phyloP scores from a whole-genome alignment of 2,329 filamentous ascomycete species.

The Pseudocercospora eumusae region DNA sequence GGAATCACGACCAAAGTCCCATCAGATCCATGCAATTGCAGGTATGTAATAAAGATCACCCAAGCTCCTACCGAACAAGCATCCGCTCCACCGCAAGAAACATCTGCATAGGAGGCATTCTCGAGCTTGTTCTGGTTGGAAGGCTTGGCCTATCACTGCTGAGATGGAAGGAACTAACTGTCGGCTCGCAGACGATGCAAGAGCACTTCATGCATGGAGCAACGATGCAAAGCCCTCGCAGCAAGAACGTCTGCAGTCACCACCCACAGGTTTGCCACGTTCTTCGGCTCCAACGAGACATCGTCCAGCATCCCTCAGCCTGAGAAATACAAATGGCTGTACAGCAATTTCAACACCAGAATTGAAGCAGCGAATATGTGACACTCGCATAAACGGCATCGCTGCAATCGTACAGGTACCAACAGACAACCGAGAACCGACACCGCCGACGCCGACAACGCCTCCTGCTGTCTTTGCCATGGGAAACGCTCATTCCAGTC shows the following conservation, averaged over 20 bases:
- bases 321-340: conserved; percentile 33
- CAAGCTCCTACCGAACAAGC: not conserved
- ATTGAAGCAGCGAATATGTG: conserved; percentile 32
- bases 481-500: conserved; percentile 37
- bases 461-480: conserved; percentile 26
- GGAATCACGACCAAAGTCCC: not conserved
- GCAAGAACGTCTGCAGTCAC: conserved; percentile 10
- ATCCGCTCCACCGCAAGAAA: not conserved
- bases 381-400: conserved; percentile 23
- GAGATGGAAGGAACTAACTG: not conserved
- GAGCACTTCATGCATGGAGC: not conserved
- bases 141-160: not conserved
- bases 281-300: conserved; percentile 21
- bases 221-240: not conserved
- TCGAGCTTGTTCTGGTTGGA: not conserved
- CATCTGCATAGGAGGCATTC: not conserved
- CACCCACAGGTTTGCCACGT: conserved; percentile 33
- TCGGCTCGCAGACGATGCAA: not conserved
- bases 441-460: conserved; percentile 27
- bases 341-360: conserved; percentile 28
- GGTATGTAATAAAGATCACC: not conserved
- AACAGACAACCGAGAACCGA: conserved; percentile 27
- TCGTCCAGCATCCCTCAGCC: conserved; percentile 29
- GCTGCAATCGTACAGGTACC: conserved; percentile 29
- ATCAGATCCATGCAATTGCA: not conserved